These are phyloP conservation scores for Epichloe bromicola DNA, from an alignment of 2,329 filamentous ascomycete genomes.

Conservation along the genomic window DNA sequence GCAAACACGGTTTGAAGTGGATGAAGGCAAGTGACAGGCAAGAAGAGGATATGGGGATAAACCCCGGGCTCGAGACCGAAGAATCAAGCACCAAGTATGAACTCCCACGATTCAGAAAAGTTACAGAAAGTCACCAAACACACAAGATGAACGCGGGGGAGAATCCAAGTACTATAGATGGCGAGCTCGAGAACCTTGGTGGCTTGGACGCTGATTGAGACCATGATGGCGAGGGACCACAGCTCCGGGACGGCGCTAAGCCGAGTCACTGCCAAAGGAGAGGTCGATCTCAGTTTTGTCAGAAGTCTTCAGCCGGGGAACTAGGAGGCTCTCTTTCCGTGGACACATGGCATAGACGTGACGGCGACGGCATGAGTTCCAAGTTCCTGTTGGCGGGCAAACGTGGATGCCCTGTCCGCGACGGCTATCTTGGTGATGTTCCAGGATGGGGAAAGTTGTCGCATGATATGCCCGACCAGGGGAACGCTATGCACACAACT, in stretches of 20 bases:
- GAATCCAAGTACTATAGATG: neutral
- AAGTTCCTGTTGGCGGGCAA: neutral
- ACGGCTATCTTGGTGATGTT: neutral
- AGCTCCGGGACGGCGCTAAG: slow-evolving; percentile 5
- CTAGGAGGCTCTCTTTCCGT: neutral
- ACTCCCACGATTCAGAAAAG: neutral
- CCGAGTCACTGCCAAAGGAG: slow-evolving; percentile 7
- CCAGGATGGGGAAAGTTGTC: slow-evolving; percentile 1
- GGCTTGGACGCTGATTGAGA: neutral
- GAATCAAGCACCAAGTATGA: neutral
- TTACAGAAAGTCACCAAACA: neutral
- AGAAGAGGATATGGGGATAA: neutral
- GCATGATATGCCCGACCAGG: neutral
- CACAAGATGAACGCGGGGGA: neutral
- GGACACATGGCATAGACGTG: neutral
- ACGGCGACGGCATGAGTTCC: neutral
- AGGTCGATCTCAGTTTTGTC: slow-evolving; percentile 1
- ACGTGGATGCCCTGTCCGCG: neutral
- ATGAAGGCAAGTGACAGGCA: neutral
- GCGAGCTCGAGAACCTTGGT: neutral
- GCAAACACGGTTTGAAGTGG: neutral
- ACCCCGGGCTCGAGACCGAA: neutral
- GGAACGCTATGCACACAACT: neutral
- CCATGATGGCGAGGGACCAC: neutral
- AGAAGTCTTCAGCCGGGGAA: neutral